Evolutionary conservation across 495 filamentous ascomycete genomes (phyloP).

Genomic region (Neurospora intermedia): DNA sequence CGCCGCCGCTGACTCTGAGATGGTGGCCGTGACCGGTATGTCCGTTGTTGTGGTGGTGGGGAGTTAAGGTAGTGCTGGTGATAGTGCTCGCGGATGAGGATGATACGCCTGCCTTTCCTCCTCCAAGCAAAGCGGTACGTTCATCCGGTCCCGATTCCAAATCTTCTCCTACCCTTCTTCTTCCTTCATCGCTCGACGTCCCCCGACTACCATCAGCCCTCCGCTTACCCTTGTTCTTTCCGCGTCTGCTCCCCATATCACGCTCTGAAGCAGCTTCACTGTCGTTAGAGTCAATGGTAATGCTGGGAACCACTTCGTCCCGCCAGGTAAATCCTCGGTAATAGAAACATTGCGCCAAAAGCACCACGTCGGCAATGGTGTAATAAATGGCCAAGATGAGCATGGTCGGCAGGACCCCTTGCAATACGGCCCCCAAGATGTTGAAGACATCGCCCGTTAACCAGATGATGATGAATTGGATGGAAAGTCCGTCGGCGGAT

Average conservation of each 20-base stretch:
- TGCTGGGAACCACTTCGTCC: slow-evolving; percentile 34
- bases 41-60: neutral
- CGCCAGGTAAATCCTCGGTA: slow-evolving; percentile 73
- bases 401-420: slow-evolving; percentile 94
- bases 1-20: neutral
- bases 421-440: slow-evolving; percentile 82
- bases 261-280: neutral
- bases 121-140: slow-evolving; percentile 17
- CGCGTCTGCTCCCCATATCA: neutral
- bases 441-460: slow-evolving; percentile 93
- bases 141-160: slow-evolving; percentile 21
- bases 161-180: neutral
- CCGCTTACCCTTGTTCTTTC: neutral
- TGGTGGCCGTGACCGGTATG: neutral
- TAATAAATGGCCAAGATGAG: slow-evolving; percentile 91
- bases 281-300: neutral
- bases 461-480: slow-evolving; percentile 87
- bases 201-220: neutral
- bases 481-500: slow-evolving; percentile 80
- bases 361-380: slow-evolving; percentile 81
- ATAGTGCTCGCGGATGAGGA: neutral
- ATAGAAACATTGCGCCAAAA: slow-evolving; percentile 84
- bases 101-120: neutral
- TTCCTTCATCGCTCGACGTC: neutral
- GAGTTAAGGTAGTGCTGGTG: neutral